Percentiles rank a stretch among this genome's conserved stretches.
phyloP scores from a whole-genome alignment of 768 basidiomycete species.

The Pisolithus sp. region DNA sequence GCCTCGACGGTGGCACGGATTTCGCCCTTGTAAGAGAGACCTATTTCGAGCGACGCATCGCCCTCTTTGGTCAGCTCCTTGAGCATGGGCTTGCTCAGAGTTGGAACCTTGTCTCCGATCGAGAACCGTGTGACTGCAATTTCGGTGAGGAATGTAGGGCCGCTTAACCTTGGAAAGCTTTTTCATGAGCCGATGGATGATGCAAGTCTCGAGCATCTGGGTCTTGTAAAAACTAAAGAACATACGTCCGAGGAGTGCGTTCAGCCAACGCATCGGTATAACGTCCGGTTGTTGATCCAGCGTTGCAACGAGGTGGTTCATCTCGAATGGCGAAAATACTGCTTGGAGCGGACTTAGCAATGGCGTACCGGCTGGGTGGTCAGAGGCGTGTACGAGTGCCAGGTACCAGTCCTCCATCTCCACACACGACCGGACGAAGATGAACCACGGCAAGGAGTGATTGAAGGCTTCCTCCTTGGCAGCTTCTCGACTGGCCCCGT shows the following conservation, averaged over 20 bases:
- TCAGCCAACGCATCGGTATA: constrained; percentile 96
- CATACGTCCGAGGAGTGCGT: constrained; percentile 85
- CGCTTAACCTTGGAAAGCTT: constrained; percentile 89
- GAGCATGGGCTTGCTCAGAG: constrained; percentile 94
- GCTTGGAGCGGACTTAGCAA: constrained; percentile 52
- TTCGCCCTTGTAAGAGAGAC: constrained; percentile 79
- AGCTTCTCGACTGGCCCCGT: constrained; percentile 22
- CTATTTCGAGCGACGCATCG: constrained; percentile 84
- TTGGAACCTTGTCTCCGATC: constrained; percentile 77
- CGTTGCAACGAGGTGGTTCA: constrained; percentile 75
- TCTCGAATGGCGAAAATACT: constrained; percentile 72
- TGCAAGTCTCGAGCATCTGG: constrained; percentile 70
- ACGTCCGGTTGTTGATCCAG: constrained; percentile 93
- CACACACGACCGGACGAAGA: constrained; percentile 80
- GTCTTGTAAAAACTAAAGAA: constrained; percentile 93
- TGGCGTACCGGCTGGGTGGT: constrained; percentile 55
- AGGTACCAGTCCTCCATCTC: constrained; percentile 99
- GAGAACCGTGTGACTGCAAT: constrained; percentile 85
- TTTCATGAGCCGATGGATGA: constrained; percentile 86
- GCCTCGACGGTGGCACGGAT: constrained; percentile 87
- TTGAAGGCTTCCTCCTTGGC: constrained; percentile 48
- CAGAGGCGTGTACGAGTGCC: constrained; percentile 68
- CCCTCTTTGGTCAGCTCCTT: constrained; percentile 95
- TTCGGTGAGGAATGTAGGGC: constrained; percentile 78
- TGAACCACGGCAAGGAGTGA: constrained; percentile 75